A percentile compares a stretch with the other conserved stretches of the same genome.
Conservation (phyloP, 163 green algal species). For the Scenedesmus sp. region DNA sequence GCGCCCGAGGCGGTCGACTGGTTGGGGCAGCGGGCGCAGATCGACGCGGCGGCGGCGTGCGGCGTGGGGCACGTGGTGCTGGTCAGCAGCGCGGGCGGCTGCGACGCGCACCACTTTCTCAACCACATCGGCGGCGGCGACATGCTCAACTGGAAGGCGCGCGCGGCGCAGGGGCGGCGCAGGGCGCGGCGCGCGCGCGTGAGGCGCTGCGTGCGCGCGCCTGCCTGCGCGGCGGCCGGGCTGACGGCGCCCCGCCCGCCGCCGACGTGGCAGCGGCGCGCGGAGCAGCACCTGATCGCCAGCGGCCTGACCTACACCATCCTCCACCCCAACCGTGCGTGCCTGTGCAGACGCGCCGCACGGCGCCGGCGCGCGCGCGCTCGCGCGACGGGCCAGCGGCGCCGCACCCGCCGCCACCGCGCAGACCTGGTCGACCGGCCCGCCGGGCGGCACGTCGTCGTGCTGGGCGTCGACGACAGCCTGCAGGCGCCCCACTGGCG, state of each 20-base stretch:
- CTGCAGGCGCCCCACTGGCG: slow-evolving; percentile 29
- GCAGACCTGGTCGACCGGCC: slow-evolving; percentile 33
- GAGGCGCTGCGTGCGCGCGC: not conserved
- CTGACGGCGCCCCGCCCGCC: too few species aligned
- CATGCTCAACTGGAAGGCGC: slow-evolving; percentile 46
- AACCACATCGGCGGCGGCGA: slow-evolving; percentile 39
- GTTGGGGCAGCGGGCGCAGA: slow-evolving; percentile 15
- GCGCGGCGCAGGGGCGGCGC: too few species aligned
- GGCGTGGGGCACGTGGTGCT: slow-evolving; percentile 37
- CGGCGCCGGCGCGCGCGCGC: not conserved
- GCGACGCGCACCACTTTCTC: slow-evolving; percentile 39
- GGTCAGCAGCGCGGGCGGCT: slow-evolving; percentile 33
- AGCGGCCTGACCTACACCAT: slow-evolving; percentile 37
- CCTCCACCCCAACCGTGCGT: slow-evolving; percentile 32
- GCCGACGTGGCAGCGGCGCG: too few species aligned
- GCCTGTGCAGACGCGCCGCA: slow-evolving; percentile 33
- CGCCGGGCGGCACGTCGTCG: slow-evolving; percentile 1
- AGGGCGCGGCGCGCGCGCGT: too few species aligned
- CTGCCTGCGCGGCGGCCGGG: too few species aligned
- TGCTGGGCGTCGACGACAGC: slow-evolving; percentile 33
- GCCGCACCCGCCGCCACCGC: too few species aligned
- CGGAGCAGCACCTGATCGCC: slow-evolving; percentile 25
- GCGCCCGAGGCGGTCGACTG: slow-evolving; percentile 36
- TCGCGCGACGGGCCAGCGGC: too few species aligned
- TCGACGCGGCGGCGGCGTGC: slow-evolving; percentile 7